These are phyloP conservation scores for Leptographium flavum DNA, from an alignment of 2,329 filamentous ascomycete species.

Conservation along the genomic window DNA sequence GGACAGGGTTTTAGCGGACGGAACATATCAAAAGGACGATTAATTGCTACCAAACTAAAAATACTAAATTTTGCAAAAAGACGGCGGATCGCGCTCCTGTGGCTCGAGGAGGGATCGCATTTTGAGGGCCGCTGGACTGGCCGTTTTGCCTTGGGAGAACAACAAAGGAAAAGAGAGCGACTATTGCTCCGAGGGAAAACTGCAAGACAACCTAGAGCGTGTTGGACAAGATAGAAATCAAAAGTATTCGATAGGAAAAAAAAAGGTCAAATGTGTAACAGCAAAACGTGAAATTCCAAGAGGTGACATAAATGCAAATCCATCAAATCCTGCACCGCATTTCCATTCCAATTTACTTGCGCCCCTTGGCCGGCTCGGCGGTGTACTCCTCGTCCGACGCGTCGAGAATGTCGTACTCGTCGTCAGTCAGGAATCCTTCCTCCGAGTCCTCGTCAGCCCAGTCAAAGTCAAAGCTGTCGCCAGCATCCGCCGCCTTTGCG, in stretches of 20 bases:
- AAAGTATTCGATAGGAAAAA: no score
- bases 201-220: no score
- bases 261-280: no score
- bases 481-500: neutral
- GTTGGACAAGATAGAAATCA: neutral
- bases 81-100: neutral
- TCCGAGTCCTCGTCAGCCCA: constrained; percentile 46
- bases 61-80: neutral
- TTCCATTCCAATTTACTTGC: constrained; percentile 5
- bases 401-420: constrained; percentile 95
- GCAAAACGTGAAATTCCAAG: no score
- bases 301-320: no score
- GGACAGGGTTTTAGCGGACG: no score
- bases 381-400: constrained; percentile 80
- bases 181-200: no score
- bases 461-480: constrained; percentile 40
- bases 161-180: no score
- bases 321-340: neutral
- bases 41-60: neutral
- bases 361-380: constrained; percentile 27
- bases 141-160: no score
- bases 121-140: no score
- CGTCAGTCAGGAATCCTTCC: constrained; percentile 82
- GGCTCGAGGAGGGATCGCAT: no score
- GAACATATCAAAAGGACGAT: no score